Percentiles rank a stretch among this genome's conserved stretches.
Conservation (phyloP, 2,329 filamentous ascomycete species). For the Fusarium sp. region DNA sequence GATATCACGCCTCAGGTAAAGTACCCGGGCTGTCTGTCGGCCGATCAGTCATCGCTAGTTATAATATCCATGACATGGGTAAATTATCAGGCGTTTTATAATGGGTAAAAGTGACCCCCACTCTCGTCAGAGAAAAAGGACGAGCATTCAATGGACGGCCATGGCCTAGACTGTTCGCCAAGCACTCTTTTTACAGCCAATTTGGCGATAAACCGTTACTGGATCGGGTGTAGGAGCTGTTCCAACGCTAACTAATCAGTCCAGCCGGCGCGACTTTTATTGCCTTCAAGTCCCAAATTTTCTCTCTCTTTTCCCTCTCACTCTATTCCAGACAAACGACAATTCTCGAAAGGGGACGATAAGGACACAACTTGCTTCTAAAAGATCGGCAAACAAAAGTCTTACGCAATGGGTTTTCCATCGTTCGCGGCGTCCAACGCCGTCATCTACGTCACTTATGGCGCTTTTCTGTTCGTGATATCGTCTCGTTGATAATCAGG, state of each 20-base stretch:
- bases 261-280: slow-evolving; percentile 27
- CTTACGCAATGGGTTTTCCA: slow-evolving; percentile 76
- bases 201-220: slow-evolving; percentile 37
- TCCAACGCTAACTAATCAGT: slow-evolving; percentile 26
- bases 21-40: background rate
- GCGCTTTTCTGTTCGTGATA: slow-evolving; percentile 77
- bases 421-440: slow-evolving; percentile 85
- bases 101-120: slow-evolving; percentile 30
- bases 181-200: slow-evolving; percentile 22
- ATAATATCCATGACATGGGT: slow-evolving; percentile 6
- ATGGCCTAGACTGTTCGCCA: slow-evolving; percentile 13
- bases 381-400: background rate
- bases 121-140: slow-evolving; percentile 13
- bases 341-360: background rate
- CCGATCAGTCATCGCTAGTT: slow-evolving; percentile 22
- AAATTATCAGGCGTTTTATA: slow-evolving; percentile 26
- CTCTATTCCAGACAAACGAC: background rate
- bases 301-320: slow-evolving; percentile 1
- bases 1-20: slow-evolving; percentile 4
- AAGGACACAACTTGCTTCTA: background rate
- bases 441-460: slow-evolving; percentile 86
- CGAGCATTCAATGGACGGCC: slow-evolving; percentile 16
- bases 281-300: slow-evolving; percentile 13
- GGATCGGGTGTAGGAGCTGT: slow-evolving; percentile 24
- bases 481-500: background rate